Percentiles rank a stretch among this genome's conserved stretches.
phyloP scores from a whole-genome alignment of 352 stramenopile genomes.

The Albugo laibachii region DNA sequence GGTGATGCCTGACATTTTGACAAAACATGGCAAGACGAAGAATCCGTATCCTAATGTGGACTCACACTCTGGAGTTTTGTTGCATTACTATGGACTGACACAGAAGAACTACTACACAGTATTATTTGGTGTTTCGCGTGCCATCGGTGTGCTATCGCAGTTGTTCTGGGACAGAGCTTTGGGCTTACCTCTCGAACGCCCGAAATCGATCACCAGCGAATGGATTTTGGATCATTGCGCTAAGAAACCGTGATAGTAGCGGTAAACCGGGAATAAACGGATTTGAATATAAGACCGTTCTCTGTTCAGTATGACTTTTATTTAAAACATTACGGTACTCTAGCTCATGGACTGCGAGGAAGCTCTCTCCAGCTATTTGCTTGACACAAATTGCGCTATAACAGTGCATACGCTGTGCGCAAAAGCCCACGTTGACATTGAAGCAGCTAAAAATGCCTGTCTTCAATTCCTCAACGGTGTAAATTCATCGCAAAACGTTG shows the following conservation, averaged over 20 bases:
- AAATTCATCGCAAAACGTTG: too few species aligned
- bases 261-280: constrained; percentile 22
- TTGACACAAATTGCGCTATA: too few species aligned
- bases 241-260: constrained; percentile 39
- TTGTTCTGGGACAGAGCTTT: constrained; percentile 97
- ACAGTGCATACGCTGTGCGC: too few species aligned
- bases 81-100: constrained; percentile 98
- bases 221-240: constrained; percentile 94
- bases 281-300: too few species aligned
- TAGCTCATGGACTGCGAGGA: too few species aligned
- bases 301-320: too few species aligned
- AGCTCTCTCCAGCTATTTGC: too few species aligned
- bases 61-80: constrained; percentile 94
- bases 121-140: constrained; percentile 96
- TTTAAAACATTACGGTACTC: too few species aligned
- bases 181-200: constrained; percentile 92
- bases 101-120: constrained; percentile 99
- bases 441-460: too few species aligned
- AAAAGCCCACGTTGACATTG: too few species aligned
- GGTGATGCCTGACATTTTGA: constrained; percentile 96
- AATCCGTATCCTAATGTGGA: constrained; percentile 99
- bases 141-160: constrained; percentile 95
- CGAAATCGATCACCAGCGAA: constrained; percentile 97
- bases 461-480: too few species aligned
- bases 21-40: constrained; percentile 98